Evolutionary conservation across 345 rosid species (phyloP).

Genomic region (Gossypium ekmanianum): DNA sequence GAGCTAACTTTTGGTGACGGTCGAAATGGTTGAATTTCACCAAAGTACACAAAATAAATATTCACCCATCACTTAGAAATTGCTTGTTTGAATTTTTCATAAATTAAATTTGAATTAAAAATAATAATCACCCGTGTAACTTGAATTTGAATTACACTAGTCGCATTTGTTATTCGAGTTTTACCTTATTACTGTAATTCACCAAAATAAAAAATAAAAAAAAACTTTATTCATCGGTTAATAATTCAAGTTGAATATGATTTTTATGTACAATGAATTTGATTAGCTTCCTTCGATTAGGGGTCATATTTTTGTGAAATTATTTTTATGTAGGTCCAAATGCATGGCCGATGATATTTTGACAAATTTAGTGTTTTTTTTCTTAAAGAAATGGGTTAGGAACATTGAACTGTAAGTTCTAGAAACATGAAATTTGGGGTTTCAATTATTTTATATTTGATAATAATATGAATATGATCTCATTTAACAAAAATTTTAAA

Average conservation of each 20-base stretch:
- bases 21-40: no score
- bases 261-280: not conserved
- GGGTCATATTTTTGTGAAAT: not conserved
- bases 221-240: no score
- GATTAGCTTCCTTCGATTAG: not conserved
- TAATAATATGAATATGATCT: not conserved
- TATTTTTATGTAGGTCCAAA: not conserved
- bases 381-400: not conserved
- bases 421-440: not conserved
- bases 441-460: not conserved
- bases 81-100: no score
- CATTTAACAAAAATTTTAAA: not conserved
- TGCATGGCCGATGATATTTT: not conserved
- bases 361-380: not conserved
- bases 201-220: no score
- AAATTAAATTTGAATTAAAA: no score
- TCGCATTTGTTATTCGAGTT: no score
- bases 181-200: no score
- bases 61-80: no score
- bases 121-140: no score
- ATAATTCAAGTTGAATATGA: not conserved
- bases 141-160: fast-evolving
- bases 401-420: constrained; percentile 4
- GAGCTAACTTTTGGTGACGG: no score
- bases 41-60: no score